Evolutionary conservation across 179 eudicot species (phyloP).

Genomic region (Heliamphora ciliata): DNA sequence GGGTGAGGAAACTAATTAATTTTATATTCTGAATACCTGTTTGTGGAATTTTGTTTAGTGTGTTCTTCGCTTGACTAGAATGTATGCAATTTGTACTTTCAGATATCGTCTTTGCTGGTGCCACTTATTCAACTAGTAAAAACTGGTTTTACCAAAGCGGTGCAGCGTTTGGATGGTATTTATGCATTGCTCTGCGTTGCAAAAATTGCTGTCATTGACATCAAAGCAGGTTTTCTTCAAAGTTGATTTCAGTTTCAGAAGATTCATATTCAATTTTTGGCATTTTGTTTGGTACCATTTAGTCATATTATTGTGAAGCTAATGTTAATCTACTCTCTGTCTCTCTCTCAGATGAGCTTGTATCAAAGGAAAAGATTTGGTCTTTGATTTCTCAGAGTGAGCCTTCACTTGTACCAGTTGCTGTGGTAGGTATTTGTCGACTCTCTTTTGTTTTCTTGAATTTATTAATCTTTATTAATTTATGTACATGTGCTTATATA

Average conservation of each 20-base stretch:
- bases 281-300: background rate
- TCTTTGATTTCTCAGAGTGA: slow-evolving; percentile 72
- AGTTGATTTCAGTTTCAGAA: background rate
- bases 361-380: slow-evolving; percentile 83
- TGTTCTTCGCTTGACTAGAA: background rate
- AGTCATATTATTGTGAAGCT: slow-evolving; percentile 6
- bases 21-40: slow-evolving; percentile 4
- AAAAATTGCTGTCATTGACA: slow-evolving; percentile 78
- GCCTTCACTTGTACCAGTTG: slow-evolving; percentile 71
- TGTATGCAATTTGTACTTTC: slow-evolving; percentile 14
- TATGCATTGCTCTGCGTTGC: slow-evolving; percentile 71
- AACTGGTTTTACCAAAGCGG: slow-evolving; percentile 83
- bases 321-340: background rate
- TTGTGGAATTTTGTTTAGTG: background rate
- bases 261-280: background rate
- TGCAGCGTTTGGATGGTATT: slow-evolving; percentile 88
- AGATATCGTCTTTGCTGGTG: slow-evolving; percentile 70
- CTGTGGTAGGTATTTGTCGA: slow-evolving; percentile 46
- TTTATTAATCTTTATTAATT: background rate
- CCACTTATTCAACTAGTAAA: slow-evolving; percentile 79
- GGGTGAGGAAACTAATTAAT: slow-evolving; percentile 32
- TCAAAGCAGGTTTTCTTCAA: slow-evolving; percentile 63
- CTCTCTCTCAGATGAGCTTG: slow-evolving; percentile 55
- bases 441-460: background rate
- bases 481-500: background rate